Conservation (phyloP, 352 stramenopile genomes). For the Blastocystis sp. region DNA sequence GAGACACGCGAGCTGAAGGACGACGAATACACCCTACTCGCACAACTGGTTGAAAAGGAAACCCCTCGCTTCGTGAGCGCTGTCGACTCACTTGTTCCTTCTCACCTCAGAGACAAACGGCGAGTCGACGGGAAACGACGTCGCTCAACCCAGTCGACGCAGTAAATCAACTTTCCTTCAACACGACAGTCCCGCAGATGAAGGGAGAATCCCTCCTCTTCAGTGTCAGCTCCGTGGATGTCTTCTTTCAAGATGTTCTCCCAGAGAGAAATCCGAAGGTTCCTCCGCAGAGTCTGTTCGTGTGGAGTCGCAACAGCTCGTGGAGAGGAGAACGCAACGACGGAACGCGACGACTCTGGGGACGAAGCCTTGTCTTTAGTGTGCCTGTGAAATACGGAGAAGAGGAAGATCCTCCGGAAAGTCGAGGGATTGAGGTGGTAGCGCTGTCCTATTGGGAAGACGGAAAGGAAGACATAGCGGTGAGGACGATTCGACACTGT, state of each 20-base stretch:
- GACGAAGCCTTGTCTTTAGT: background rate
- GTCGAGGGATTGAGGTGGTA: too few relatives aligned
- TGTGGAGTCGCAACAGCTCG: background rate
- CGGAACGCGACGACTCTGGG: background rate
- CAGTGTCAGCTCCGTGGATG: background rate
- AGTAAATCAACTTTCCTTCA: constrained; percentile 2
- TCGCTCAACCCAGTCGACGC: background rate
- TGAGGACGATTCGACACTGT: background rate
- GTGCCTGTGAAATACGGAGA: background rate
- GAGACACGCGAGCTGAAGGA: background rate
- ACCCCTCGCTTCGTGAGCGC: background rate
- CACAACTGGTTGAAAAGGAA: background rate
- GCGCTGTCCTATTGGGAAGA: too few relatives aligned
- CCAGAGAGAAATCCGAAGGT: background rate
- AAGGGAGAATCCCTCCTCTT: background rate
- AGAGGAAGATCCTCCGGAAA: background rate
- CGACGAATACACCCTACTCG: background rate
- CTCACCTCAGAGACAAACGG: background rate
- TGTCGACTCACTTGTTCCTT: too few relatives aligned
- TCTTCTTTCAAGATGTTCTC: background rate
- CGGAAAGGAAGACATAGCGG: background rate
- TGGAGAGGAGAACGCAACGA: background rate
- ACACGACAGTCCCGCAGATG: background rate
- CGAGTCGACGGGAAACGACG: too few relatives aligned
- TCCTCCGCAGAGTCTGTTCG: constrained; percentile 38